phyloP scores from a whole-genome alignment of 495 filamentous ascomycete species.

The Penicillium roqueforti region DNA sequence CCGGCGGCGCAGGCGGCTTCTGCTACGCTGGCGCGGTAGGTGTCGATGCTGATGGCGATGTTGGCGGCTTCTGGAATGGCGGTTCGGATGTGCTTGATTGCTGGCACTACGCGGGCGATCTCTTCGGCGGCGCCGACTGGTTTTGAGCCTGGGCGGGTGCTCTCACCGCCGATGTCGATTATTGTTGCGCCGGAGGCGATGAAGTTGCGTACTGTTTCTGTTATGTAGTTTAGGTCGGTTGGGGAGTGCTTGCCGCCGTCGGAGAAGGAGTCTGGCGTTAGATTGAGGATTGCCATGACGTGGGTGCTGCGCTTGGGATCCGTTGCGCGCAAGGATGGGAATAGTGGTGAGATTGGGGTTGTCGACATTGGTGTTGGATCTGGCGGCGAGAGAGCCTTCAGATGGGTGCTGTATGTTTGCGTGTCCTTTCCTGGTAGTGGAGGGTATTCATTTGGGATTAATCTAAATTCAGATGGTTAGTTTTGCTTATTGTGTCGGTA shows the following conservation, averaged over 20 bases:
- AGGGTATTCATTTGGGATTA: slow-evolving; percentile 59
- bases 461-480: slow-evolving; percentile 35
- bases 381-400: slow-evolving; percentile 59
- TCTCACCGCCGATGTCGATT: slow-evolving; percentile 91
- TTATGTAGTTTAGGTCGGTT: slow-evolving; percentile 35
- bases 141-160: slow-evolving; percentile 70
- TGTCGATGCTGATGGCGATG: slow-evolving; percentile 81
- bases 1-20: slow-evolving; percentile 73
- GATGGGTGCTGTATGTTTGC: slow-evolving; percentile 46
- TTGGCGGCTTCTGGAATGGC: slow-evolving; percentile 53
- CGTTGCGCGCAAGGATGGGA: slow-evolving; percentile 59
- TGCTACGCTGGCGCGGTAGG: slow-evolving; percentile 86
- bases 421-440: slow-evolving; percentile 29
- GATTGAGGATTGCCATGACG: slow-evolving; percentile 91
- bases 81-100: slow-evolving; percentile 68
- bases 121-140: slow-evolving; percentile 70
- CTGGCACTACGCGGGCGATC: slow-evolving; percentile 69
- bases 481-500: neutral
- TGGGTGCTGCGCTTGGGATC: slow-evolving; percentile 63
- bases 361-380: slow-evolving; percentile 55
- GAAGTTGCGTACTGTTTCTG: slow-evolving; percentile 51
- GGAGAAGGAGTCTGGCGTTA: slow-evolving; percentile 96
- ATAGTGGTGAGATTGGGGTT: slow-evolving; percentile 59
- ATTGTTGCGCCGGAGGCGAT: slow-evolving; percentile 70
- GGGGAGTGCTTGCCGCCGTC: slow-evolving; percentile 68